These are phyloP conservation scores for Termitomyces sp. DNA, from an alignment of 768 basidiomycete genomes.

Conservation along the genomic window DNA sequence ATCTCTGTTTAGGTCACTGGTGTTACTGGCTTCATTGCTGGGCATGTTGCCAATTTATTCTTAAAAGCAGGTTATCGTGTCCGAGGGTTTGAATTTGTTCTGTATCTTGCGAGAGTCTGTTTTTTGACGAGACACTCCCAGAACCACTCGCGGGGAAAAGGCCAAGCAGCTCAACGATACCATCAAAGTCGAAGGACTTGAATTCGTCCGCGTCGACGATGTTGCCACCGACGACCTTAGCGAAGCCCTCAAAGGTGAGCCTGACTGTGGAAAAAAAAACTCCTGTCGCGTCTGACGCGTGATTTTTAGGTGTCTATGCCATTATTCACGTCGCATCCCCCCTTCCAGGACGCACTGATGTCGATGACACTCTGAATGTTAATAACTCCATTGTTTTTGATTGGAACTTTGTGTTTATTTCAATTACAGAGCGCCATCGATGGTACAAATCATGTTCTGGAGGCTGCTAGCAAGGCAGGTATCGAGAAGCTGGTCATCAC, in stretches of 20 bases:
- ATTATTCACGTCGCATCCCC: conserved; percentile 32
- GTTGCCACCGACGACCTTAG: conserved; percentile 11
- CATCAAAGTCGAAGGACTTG: conserved; percentile 21
- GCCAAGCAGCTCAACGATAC: conserved; percentile 15
- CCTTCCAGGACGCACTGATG: conserved; percentile 14
- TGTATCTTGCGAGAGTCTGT: neutral
- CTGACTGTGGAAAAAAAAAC: no score
- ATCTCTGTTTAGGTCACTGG: conserved; percentile 29
- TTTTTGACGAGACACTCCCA: conserved; percentile 3
- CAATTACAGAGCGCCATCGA: conserved; percentile 18
- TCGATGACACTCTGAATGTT: conserved; percentile 18
- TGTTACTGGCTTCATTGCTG: conserved; percentile 32
- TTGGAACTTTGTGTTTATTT: neutral
- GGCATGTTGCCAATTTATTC: conserved; percentile 28
- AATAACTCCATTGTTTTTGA: neutral
- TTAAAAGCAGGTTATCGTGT: conserved; percentile 32
- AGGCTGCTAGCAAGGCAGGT: conserved; percentile 20
- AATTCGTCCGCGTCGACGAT: conserved; percentile 21
- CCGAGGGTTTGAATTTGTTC: conserved; percentile 24
- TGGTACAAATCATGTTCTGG: conserved; percentile 23
- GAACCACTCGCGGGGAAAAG: conserved; percentile 28
- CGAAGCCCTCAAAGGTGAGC: conserved; percentile 16
- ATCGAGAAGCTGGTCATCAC: conserved; percentile 28
- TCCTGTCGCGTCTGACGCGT: neutral
- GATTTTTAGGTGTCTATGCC: conserved; percentile 28